Base-by-base conservation (phyloP, 1,139 yeast species). In the Blastobotrys serpentis region DNA sequence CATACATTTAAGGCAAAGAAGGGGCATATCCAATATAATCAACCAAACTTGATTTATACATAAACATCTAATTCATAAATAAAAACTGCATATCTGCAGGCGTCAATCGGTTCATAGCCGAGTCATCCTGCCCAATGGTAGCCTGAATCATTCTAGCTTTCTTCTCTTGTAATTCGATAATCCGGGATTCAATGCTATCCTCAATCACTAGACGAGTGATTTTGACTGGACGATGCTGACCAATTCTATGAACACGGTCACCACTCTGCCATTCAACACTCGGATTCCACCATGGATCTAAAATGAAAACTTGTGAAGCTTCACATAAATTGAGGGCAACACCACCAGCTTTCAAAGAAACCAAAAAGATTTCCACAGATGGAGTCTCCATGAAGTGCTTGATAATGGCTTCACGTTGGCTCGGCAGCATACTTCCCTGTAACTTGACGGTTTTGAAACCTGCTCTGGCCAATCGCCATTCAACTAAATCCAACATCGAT, bases 201-300 rank as follows among this genome's bases (percentile, higher is more conserved):
- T 89, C 97, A 49, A 92, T 89, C 60, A 96, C 88, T 61, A 92
- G 82, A 44, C 97, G 76, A 4, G 96, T 88, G 59, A 92, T 89
- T 55, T 86, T 78, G n/a, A 92, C 96, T 0, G 98, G 98, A 54
- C 98, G 72, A 60, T 80, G 86, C 65, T 92, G 99, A 3, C 98
- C 98, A 55, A 92, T 92, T 70, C 98, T 81, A 69, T 92, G 98
- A 18, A 92, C 97, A 69, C 99, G 81, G 67, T 94, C 99, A 71
- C 95, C 96, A 43, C 95, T 86, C 66, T 92, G 98, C 90, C 97
- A 92, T 67, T 92, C 98, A 3, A 89, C 95, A 59, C 95, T 85
- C 0, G 98, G 98, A 63, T 92, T 92, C 98, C 98, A 92, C 98
- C 98, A 92, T 22, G 98, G 98, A 61, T 92, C 98, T 74, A 92